Conservation (phyloP, 768 basidiomycete species). For the Roridomyces roridus region DNA sequence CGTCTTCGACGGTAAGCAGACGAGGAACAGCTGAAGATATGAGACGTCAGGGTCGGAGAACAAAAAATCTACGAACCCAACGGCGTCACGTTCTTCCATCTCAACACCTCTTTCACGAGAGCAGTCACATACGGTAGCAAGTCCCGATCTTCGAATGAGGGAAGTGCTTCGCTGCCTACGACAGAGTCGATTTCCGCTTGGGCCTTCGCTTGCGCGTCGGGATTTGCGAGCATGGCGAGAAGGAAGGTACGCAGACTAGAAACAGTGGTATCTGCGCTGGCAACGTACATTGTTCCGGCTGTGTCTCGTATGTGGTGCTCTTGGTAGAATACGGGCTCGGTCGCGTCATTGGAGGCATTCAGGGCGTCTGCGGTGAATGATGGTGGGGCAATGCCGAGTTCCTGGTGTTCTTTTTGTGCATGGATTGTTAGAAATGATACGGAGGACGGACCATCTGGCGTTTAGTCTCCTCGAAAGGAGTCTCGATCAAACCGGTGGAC, state of each 20-base stretch:
- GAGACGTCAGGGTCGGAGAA: too few species aligned
- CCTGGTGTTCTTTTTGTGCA: too few species aligned
- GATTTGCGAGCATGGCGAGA: constrained; percentile 32
- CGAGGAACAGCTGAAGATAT: too few species aligned
- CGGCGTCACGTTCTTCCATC: constrained; percentile 1
- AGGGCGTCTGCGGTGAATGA: background rate
- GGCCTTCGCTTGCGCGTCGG: constrained; percentile 28
- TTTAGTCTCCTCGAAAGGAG: constrained; percentile 33
- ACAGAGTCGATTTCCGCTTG: constrained; percentile 31
- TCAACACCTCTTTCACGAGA: background rate
- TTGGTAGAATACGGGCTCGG: background rate
- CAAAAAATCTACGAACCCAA: background rate
- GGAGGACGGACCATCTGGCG: constrained; percentile 35
- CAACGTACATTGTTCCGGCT: background rate
- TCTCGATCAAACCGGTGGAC: too few species aligned
- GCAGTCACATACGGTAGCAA: constrained; percentile 2
- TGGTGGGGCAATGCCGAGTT: background rate
- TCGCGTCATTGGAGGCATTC: background rate
- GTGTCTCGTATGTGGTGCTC: background rate
- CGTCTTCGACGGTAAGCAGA: constrained; percentile 15
- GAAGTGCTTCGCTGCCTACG: background rate
- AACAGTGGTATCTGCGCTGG: constrained; percentile 20
- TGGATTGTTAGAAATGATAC: background rate
- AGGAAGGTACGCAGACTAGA: constrained; percentile 24
- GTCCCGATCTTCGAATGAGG: background rate